Evolutionary conservation across 2,329 filamentous ascomycete species (phyloP).

Genomic region (Polytolypa hystricis): DNA sequence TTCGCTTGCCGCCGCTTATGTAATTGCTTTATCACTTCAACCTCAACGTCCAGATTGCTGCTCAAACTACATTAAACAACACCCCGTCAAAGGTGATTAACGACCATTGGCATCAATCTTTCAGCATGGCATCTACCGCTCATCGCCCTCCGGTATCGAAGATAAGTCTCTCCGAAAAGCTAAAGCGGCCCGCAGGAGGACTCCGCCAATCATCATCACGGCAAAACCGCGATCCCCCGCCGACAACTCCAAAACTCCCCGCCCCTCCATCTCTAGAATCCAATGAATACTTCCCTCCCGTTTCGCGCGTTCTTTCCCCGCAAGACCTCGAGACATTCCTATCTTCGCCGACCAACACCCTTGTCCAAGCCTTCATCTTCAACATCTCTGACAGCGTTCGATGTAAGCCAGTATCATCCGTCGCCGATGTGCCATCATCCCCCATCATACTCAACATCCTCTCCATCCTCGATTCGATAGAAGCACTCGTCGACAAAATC

Average conservation of each 20-base stretch:
- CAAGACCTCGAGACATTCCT: constrained; percentile 75
- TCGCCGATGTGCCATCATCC: constrained; percentile 44
- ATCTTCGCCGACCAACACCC: constrained; percentile 59
- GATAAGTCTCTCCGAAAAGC: constrained; percentile 31
- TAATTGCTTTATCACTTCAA: no score
- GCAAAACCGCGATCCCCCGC: constrained; percentile 45
- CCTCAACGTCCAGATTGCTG: no score
- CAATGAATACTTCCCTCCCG: constrained; percentile 55
- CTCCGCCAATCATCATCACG: constrained; percentile 20
- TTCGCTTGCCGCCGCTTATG: no score
- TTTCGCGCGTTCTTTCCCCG: constrained; percentile 67
- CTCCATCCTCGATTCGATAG: constrained; percentile 57
- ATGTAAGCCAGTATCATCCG: constrained; percentile 53
- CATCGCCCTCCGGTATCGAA: constrained; percentile 11
- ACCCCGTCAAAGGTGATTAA: no score
- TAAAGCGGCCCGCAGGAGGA: constrained; percentile 23
- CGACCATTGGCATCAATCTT: background rate
- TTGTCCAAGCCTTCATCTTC: constrained; percentile 79
- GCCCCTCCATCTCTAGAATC: constrained; percentile 51
- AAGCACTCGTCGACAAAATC: constrained; percentile 53
- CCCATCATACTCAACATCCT: constrained; percentile 53
- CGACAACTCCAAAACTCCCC: constrained; percentile 64
- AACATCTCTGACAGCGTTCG: constrained; percentile 70
- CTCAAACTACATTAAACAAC: no score
- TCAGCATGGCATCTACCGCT: constrained; percentile 12